Evolutionary conservation across 768 basidiomycete genomes (phyloP).

Genomic region (Termitomyces sp.): DNA sequence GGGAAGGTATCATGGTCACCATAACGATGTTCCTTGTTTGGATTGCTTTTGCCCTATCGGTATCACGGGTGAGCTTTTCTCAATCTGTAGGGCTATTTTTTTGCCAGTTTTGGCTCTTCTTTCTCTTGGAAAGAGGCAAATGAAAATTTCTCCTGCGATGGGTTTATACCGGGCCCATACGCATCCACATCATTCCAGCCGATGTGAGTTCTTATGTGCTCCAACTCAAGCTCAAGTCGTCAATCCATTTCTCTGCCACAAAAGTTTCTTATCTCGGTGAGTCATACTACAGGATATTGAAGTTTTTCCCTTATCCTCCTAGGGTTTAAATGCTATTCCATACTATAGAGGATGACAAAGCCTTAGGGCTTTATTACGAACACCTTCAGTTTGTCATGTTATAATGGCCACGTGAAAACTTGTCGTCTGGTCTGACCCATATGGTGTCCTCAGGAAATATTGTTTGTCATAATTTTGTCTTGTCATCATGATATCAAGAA

Average conservation of each 20-base stretch:
- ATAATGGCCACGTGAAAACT: constrained; percentile 5
- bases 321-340: background rate
- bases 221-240: too few relatives aligned
- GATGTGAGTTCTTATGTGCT: background rate
- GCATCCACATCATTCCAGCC: background rate
- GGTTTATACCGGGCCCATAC: background rate
- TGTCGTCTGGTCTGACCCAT: constrained; percentile 2
- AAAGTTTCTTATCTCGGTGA: background rate
- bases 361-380: background rate
- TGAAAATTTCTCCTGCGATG: background rate
- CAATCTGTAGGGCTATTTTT: background rate
- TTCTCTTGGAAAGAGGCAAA: background rate
- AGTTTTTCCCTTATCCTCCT: background rate
- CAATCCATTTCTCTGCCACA: background rate
- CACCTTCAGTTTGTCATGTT: constrained; percentile 1
- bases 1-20: background rate
- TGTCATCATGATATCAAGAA: background rate
- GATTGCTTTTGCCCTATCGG: background rate
- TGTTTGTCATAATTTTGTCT: background rate
- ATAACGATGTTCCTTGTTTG: background rate
- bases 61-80: background rate
- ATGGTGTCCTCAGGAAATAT: background rate
- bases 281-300: background rate
- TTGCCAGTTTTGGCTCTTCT: background rate
- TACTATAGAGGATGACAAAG: background rate